Conservation (phyloP, 2,329 filamentous ascomycete species). For the Cladophialophora immunda region DNA sequence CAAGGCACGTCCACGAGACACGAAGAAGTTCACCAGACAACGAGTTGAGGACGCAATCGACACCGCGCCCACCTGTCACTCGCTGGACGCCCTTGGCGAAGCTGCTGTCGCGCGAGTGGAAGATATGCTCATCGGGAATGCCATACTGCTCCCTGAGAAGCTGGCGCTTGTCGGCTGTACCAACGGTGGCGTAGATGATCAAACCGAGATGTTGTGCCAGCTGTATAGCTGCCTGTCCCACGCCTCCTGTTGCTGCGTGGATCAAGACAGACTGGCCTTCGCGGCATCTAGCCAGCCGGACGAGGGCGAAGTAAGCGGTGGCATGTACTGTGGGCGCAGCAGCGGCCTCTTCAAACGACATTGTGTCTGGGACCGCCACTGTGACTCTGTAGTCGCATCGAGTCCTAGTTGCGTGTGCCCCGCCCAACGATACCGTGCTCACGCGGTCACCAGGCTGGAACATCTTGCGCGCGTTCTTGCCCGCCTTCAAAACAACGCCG, state of each 20-base stretch:
- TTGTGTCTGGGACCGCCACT: slow-evolving; percentile 6
- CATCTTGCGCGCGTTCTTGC: slow-evolving; percentile 41
- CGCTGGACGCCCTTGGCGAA: slow-evolving; percentile 42
- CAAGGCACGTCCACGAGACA: slow-evolving; percentile 40
- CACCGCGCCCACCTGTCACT: slow-evolving; percentile 44
- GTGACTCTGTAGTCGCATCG: not conserved
- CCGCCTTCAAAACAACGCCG: slow-evolving; percentile 46
- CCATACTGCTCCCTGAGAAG: slow-evolving; percentile 38
- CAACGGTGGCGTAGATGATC: slow-evolving; percentile 39
- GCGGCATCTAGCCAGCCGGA: slow-evolving; percentile 40
- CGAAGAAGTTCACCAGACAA: slow-evolving; percentile 38
- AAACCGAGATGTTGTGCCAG: slow-evolving; percentile 40
- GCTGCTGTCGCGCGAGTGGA: slow-evolving; percentile 40
- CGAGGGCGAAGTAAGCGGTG: slow-evolving; percentile 43
- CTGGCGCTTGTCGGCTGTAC: slow-evolving; percentile 35
- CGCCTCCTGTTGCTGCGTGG: slow-evolving; percentile 38
- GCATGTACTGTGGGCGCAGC: slow-evolving; percentile 42
- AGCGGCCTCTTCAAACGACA: slow-evolving; percentile 39
- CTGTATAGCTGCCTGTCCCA: slow-evolving; percentile 41
- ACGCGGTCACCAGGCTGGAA: slow-evolving; percentile 48
- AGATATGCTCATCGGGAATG: slow-evolving; percentile 45
- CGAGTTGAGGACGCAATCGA: slow-evolving; percentile 46
- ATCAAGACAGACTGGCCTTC: slow-evolving; percentile 39
- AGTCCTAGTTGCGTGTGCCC: slow-evolving; percentile 2
- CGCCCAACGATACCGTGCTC: not conserved